Evolutionary conservation across 2,329 filamentous ascomycete species (phyloP), one percentile per base, ranked within the genome.

Genomic region (Alternaria tenuissima): DNA sequence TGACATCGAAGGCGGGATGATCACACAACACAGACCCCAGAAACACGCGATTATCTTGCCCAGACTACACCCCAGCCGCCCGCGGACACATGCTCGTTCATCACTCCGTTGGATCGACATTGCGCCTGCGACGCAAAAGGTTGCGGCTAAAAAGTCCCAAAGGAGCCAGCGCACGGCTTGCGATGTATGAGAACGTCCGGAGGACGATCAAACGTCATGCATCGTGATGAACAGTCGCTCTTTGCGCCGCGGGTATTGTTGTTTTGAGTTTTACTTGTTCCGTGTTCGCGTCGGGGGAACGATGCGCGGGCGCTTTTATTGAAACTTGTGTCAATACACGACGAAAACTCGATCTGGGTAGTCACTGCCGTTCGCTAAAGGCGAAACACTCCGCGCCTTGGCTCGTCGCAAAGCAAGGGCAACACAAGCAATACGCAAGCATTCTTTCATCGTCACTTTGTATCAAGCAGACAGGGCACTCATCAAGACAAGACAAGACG

Each of bases 1-100:
- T 57, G 54, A 52, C 46, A 57, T 57, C 43, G 28, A 42, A 24
- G 22, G 44, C 44, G 54, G 54, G 34, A 49, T 56, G 30, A 53
- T 57, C 48, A 53, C 24, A 57, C 30, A 46, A 20, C 22, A 42
- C 38, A 24, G n/a, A 34, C 34, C 26, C 46, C 32, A 38, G 46
- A 38, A 38, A 49, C 46, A 49, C 46, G 46, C 46, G 24, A 49
- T 26, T 38, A 22, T 49, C 30, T 42, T 49, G 46, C 46, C 46
- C 46, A 49, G 46, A 34, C 46, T 38, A 32, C 18, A 32, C 18
- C 46, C 46, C 32, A 49, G 20, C 46, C 46, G 46, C 14, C 32
- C 46, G 8, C 30, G 46, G 46, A 26, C 32, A 49, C 32, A 49
- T 8, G 7, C 32, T 30, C 32, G 46, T 49, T 34, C 46, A 36